Evolutionary conservation across 1,284 basidiomycete genomes (phyloP), one percentile per base, ranked within the genome.

Genomic region (Afroboletus lepidellus): DNA sequence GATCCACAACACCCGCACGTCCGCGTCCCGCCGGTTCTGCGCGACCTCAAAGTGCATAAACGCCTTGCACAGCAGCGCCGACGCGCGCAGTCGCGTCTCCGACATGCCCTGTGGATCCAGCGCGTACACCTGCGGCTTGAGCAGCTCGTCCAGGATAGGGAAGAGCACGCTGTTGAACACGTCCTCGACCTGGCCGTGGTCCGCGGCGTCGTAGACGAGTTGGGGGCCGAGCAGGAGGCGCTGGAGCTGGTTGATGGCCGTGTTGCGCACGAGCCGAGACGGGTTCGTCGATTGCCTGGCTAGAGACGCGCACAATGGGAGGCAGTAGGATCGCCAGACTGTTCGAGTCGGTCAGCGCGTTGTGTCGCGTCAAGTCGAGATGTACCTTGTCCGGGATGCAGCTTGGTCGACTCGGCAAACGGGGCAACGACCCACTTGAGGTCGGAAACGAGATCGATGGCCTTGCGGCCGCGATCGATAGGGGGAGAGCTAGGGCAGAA

Each of bases 11-110:
- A 87, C 77, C 23, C 85, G 78, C 57, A 96, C 84, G 61, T 90
- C 88, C 13, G 79, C 76, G 39, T 81, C 75, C n/a, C 74, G 74
- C 60, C 82, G 78, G 54, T 76, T 79, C 53, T 95, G 85, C 33
- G 87, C 81, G 27, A 90, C 79, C 57, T 95, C 87, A 57, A 94
- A 89, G 63, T 97, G 93, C 79, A 99, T 88, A 74, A 99, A 98
- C 5, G 87, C 85, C 72, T 98, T 98, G 80, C 93, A 97, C 24
- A 98, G 75, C 45, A 99, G 73, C 16, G 90, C 90, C 13, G 89
- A 92, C 2, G 92, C 92, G 37, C 92, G 82, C 37, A 97, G 71
- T 9, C 95, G 83, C 20, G 92, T 95, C 74, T 98, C 95, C 7
- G 87, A 81, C 80, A 98, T 91, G 27, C 91, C 93, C 54, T 83